Percentiles rank a stretch among this genome's conserved stretches.
These are phyloP conservation scores for Backusella parvicylindrica DNA, from an alignment of 192 early-diverging fungal species.

Conservation along the genomic window DNA sequence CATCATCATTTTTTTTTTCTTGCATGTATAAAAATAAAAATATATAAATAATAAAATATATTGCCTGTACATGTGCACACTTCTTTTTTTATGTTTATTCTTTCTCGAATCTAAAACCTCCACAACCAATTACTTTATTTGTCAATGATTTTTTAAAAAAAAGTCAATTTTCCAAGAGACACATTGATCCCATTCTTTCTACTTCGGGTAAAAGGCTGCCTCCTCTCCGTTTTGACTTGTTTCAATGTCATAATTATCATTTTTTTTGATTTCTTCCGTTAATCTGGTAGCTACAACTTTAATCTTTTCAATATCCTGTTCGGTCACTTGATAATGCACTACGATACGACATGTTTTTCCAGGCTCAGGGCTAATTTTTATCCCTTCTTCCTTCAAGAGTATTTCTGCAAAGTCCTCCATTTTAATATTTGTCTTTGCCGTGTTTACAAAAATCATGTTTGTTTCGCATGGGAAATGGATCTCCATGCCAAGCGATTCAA, in stretches of 20 bases:
- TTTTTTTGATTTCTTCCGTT: background rate
- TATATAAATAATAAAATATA: no score
- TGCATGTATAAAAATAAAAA: background rate
- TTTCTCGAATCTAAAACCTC: background rate
- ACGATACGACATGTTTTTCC: slow-evolving; percentile 54
- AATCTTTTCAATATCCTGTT: slow-evolving; percentile 50
- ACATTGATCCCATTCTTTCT: background rate
- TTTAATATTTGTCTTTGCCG: slow-evolving; percentile 41
- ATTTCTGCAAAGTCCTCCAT: slow-evolving; percentile 39
- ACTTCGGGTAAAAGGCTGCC: background rate
- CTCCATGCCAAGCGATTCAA: slow-evolving; percentile 58
- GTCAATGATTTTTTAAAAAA: background rate
- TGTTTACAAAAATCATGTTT: slow-evolving; percentile 87
- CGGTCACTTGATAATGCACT: slow-evolving; percentile 64
- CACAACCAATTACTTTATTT: background rate
- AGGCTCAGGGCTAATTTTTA: slow-evolving; percentile 48
- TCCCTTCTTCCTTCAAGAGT: slow-evolving; percentile 40
- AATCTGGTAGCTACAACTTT: background rate
- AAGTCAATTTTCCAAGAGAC: background rate
- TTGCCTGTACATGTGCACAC: no score
- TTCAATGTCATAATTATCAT: background rate
- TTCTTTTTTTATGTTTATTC: no score
- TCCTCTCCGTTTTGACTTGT: background rate
- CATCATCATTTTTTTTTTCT: background rate
- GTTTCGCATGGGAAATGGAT: slow-evolving; percentile 70